Conservation (phyloP, 345 rosid genomes). For the Microthlaspi erraticum region DNA sequence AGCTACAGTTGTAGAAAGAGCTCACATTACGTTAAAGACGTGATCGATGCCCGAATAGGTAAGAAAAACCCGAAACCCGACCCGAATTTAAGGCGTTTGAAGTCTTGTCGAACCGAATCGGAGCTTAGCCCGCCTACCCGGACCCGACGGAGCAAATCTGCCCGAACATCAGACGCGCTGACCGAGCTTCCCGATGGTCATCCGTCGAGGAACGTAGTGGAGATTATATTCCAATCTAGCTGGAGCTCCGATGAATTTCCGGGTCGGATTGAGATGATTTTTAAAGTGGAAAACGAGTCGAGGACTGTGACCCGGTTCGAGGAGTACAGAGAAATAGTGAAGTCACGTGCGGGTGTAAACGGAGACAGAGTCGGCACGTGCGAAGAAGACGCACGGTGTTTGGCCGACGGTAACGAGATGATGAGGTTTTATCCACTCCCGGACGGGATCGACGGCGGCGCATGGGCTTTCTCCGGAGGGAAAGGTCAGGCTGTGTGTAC, state of each 20-base stretch:
- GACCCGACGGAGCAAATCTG: slow-evolving; percentile 38
- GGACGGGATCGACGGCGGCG: slow-evolving; percentile 42
- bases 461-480: slow-evolving; percentile 54
- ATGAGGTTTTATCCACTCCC: slow-evolving; percentile 80
- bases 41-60: slow-evolving; percentile 51
- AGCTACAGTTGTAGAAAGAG: slow-evolving; percentile 63
- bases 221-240: slow-evolving; percentile 84
- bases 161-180: slow-evolving; percentile 54
- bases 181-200: slow-evolving; percentile 84
- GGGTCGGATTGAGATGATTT: slow-evolving; percentile 79
- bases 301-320: slow-evolving; percentile 73
- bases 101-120: slow-evolving; percentile 40
- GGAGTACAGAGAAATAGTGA: slow-evolving; percentile 77
- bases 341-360: slow-evolving; percentile 49
- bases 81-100: slow-evolving; percentile 31
- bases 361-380: slow-evolving; percentile 37
- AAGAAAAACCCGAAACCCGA: slow-evolving; percentile 35
- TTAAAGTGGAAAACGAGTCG: slow-evolving; percentile 79
- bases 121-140: slow-evolving; percentile 37
- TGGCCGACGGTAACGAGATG: slow-evolving; percentile 91
- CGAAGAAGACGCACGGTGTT: slow-evolving; percentile 77
- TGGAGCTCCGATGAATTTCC: slow-evolving; percentile 70
- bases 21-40: slow-evolving; percentile 58
- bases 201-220: slow-evolving; percentile 84
- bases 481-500: slow-evolving; percentile 55